Conservation (phyloP, 148 eudicot species). For the Rhododendron ovatum region DNA sequence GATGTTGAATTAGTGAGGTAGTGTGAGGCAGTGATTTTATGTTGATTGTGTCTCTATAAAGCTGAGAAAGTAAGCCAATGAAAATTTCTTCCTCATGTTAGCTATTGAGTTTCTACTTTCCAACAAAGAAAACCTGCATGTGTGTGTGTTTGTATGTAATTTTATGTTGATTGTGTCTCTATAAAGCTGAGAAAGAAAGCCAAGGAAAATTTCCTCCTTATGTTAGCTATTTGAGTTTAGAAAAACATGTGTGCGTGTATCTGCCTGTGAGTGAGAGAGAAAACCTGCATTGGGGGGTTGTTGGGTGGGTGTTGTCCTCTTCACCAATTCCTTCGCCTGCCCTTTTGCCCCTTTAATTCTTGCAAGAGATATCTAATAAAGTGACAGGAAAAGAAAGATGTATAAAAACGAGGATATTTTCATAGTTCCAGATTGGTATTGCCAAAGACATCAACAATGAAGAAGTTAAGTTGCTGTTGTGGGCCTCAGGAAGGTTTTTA, state of each 20-base stretch:
- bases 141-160: background rate
- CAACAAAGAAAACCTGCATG: background rate
- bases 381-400: background rate
- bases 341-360: background rate
- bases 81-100: background rate
- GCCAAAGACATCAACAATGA: background rate
- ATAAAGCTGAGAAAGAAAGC: background rate
- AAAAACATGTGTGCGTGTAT: background rate
- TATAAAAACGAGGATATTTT: background rate
- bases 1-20: background rate
- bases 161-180: background rate
- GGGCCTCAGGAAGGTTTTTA: background rate
- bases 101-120: background rate
- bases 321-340: background rate
- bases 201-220: background rate
- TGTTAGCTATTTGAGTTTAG: background rate
- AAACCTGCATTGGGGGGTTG: no score
- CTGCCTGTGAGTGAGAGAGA: background rate
- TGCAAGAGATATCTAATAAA: background rate
- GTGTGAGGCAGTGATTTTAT: background rate
- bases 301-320: background rate
- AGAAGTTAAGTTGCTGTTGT: background rate
- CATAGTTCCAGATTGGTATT: background rate
- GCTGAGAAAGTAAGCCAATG: background rate
- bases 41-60: background rate